Base-by-base conservation (phyloP, 1,139 yeast genomes). In the Geotrichum klebahnii region DNA sequence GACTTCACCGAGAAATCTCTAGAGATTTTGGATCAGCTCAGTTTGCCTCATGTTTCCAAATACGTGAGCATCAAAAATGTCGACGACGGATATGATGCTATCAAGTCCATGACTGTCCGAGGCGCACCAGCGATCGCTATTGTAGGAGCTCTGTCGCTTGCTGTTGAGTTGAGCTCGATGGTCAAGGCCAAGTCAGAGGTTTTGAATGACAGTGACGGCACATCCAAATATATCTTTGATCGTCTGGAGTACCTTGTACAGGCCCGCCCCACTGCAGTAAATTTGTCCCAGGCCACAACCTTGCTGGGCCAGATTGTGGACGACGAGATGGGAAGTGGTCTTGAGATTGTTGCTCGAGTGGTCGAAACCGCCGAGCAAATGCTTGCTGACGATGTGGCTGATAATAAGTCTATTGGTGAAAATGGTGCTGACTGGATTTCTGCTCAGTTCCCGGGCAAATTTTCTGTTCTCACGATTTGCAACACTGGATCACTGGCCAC, bases 81-180 rank as follows among this genome's bases (percentile, higher is more conserved):
- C 35, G 78, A 78, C 46, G 94, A 84, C 69, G 97, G 95, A 2
- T 88, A 71, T 66, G 74, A 75, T 23, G 95, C 89, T 17, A 92
- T 92, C 65, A 83, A 82, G 64, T 75, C 75, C 54, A 92, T 92
- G 98, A 89, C 86, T 62, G 97, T 94, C 3, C 78, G 98, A 65
- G 98, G 98, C 20, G 98, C 98, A 0, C 98, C 98, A 0, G 97
- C 97, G 2, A 92, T 92, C 63, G 97, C 97, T 53, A 86, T 92
- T 52, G 97, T 92, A 2, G 97, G 96, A 9, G 82, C 90, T 0
- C 76, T 89, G 54, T 78, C 96, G 1, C 77, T 90, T n/a, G 82
- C 87, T 1, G 81, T 85, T 14, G 96, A 90, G 57, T 68, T 81
- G 8, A 48, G 40, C 41, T 45, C 31, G 32, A 24, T 37, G 9